Base-by-base conservation (phyloP, 176 grass and related monocot genomes). In the Dactylis glomerata region DNA sequence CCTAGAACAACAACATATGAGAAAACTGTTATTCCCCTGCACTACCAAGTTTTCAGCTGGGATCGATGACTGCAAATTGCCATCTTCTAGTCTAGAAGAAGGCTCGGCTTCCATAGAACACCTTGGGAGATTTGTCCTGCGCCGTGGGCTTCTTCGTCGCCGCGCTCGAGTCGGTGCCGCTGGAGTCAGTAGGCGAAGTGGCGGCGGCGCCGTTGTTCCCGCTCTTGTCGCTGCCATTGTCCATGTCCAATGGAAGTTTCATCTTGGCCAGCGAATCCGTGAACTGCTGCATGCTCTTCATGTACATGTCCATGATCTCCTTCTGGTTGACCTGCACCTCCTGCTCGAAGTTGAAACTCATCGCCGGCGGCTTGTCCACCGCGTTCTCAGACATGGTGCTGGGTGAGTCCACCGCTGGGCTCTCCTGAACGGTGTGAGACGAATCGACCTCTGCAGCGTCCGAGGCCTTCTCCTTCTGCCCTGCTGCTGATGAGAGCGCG, bases 271-370 rank as follows among this genome's bases (percentile, higher is more conserved):
- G 90, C 20, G 97, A 96, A 13, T 96, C 97, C 3, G 97, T 99
- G 85, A 99, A 99, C 81, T 99, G 93, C 80, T 96, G 97, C 97
- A 99, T 99, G 93, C 97, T 99, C 86, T 99, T 99, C 97, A 96
- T 94, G 79, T 99, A 99, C 92, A 99, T 96, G 71, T 99, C 93
- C 73, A 99, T 91, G 84, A 99, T 94, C 42, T 96, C 90, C 79
- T 99, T 88, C 83, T 92, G 87, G 74, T 95, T 88, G 8, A 97
- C 95, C 52, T 84, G 77, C 36, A 96, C 81, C 85, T 96, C 92
- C 70, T 91, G 93, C 81, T 90, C 93, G 31, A 99, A 80, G 73
- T 91, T 91, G 80, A 99, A 80, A 71, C 79, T 88, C 69, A 96
- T 63, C 49, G 96, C 86, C 49, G 93, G 95, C 75, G 95, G 96